Evolutionary conservation across 805 yeast species (phyloP).

Genomic region (Wickerhamiella musiphila): DNA sequence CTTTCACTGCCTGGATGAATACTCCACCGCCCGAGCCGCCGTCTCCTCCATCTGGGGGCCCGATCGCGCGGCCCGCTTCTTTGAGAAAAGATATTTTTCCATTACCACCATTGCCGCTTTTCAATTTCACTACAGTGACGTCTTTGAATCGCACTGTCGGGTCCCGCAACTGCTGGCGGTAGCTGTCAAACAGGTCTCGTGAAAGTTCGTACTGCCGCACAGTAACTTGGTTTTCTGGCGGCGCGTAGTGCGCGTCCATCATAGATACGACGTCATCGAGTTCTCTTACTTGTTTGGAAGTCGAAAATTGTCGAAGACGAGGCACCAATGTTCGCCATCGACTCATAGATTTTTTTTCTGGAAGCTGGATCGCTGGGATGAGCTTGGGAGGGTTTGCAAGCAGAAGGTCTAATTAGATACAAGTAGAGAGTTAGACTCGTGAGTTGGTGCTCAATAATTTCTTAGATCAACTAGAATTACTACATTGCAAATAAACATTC

Average conservation of each 20-base stretch:
- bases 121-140: conserved; percentile 43
- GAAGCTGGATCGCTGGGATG: no score
- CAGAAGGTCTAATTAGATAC: no score
- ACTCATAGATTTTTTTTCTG: no score
- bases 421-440: no score
- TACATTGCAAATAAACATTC: no score
- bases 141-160: conserved; percentile 25
- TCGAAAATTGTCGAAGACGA: no score
- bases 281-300: conserved; percentile 8
- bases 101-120: conserved; percentile 76
- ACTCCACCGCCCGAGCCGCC: conserved; percentile 89
- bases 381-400: no score
- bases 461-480: no score
- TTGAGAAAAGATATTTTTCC: conserved; percentile 76
- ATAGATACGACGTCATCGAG: conserved; percentile 7
- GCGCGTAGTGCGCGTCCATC: conserved; percentile 9
- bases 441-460: no score
- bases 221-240: conserved; percentile 9
- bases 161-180: conserved; percentile 14
- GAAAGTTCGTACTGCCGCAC: conserved; percentile 7
- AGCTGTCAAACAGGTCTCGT: conserved; percentile 11
- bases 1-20: conserved; percentile 64
- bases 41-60: conserved; percentile 99
- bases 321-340: no score
- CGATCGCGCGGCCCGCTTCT: conserved; percentile 68